Evolutionary conservation across 2,329 filamentous ascomycete genomes (phyloP), one percentile per base, ranked within the genome.

Genomic region (Aspergillus fumigatus): DNA sequence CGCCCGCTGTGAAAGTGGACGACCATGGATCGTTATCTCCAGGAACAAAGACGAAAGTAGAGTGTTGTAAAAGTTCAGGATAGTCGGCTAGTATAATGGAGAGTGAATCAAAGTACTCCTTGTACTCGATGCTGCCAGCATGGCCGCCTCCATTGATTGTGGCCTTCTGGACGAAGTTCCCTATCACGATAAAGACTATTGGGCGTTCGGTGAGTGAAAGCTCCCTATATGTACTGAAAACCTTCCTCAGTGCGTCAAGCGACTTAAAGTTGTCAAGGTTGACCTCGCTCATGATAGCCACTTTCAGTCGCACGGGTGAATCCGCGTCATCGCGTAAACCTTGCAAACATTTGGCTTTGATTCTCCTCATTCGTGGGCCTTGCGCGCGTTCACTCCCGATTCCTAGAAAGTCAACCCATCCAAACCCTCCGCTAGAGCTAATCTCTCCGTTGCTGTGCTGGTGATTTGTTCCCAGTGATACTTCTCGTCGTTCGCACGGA

Each of bases 1-100:
- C 76, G 25, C 78, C 78, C 41, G 73, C 70, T 32, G 77, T 77
- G 70, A 96, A 96, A 2, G 92, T 84, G 0, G 91, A 96, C 4
- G 88, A 85, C 94, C 94, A 99, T n/a, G 90, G 92, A 71, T 99
- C 94, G 70, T 97, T 96, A 75, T 97, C 93, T 29, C 94, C 94
- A 0, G 94, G 94, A 0, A 97, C 89, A 69, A 99, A 96, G 32
- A 96, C 80, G 71, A 97, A 96, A 0, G 89, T 93, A 4, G 89
- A 88, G 26, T 84, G 83, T 55, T 88, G 87, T 47, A 97, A 82
- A 14, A 99, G 82, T 0, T 83, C 81, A 3, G 91, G 90, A 68
- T 91, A 97, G 63, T 97, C 92, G 7, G 89, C 82, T 5, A 99
- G 81, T 1, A 90, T 82, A 2, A 87, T 86, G 3, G 94, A 93